phyloP scores from a whole-genome alignment of 2,329 filamentous ascomycete genomes.

The Diplodia corticola region DNA sequence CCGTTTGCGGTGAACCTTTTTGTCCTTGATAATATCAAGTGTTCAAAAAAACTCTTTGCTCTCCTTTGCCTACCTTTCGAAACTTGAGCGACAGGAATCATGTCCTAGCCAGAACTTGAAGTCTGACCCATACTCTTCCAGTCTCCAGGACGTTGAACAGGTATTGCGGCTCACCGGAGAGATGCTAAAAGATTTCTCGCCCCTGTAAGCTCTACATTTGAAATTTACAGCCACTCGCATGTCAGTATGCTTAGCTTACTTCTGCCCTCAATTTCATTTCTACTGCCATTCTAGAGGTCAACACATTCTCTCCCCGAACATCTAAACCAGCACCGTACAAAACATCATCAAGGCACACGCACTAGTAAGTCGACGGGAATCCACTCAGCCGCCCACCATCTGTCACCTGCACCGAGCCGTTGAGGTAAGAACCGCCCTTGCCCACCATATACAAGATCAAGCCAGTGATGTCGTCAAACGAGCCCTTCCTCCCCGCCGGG shows the following conservation, averaged over 20 bases:
- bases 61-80: neutral
- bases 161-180: too few species aligned
- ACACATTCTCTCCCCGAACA: neutral
- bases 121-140: too few species aligned
- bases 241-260: neutral
- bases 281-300: neutral
- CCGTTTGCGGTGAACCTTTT: neutral
- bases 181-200: too few species aligned
- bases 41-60: neutral
- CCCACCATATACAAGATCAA: constrained; percentile 54
- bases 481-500: constrained; percentile 44
- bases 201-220: neutral
- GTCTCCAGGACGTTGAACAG: too few species aligned
- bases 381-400: constrained; percentile 47
- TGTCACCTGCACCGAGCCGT: constrained; percentile 53
- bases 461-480: constrained; percentile 50
- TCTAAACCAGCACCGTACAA: neutral
- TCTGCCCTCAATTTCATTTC: neutral
- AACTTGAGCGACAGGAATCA: too few species aligned
- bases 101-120: too few species aligned
- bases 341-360: neutral
- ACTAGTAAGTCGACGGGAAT: constrained; percentile 37
- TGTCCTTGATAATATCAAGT: neutral
- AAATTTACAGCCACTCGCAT: neutral
- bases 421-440: constrained; percentile 54